A percentile compares a stretch with the other conserved stretches of the same genome.
Conservation (phyloP, 2,329 filamentous ascomycete genomes). For the Trichothecium roseum region DNA sequence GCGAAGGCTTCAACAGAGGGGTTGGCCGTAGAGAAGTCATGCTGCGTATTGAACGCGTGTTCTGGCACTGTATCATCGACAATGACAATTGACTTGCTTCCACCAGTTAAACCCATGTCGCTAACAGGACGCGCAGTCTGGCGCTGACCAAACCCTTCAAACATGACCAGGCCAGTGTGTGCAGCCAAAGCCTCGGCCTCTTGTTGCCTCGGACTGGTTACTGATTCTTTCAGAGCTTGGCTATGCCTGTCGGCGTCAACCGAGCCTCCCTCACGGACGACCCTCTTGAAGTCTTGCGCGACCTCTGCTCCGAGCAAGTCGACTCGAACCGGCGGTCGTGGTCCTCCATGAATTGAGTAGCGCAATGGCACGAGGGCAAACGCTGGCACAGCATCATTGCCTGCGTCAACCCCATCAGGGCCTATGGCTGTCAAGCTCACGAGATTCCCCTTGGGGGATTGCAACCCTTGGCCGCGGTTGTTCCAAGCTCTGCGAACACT, state of each 20-base stretch:
- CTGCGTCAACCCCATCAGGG: conserved; percentile 8
- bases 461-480: conserved; percentile 36
- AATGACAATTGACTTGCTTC: conserved; percentile 87
- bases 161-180: conserved; percentile 26
- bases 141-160: conserved; percentile 22
- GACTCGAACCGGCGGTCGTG: conserved; percentile 52
- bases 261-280: conserved; percentile 55
- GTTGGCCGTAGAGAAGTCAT: conserved; percentile 20
- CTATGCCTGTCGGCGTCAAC: conserved; percentile 19
- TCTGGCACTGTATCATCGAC: conserved; percentile 56
- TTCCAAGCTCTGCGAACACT: conserved; percentile 77
- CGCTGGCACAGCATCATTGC: conserved; percentile 47
- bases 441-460: conserved; percentile 35
- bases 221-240: conserved; percentile 4
- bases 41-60: conserved; percentile 24
- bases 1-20: conserved; percentile 42
- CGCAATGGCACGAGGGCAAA: conserved; percentile 51
- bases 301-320: conserved; percentile 74
- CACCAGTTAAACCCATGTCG: conserved; percentile 55
- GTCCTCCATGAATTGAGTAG: conserved; percentile 29
- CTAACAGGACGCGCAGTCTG: conserved; percentile 32
- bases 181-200: conserved; percentile 32
- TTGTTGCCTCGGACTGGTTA: conserved; percentile 14
- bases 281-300: conserved; percentile 68
- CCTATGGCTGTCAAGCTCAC: neutral